Conservation (phyloP, 176 grass and related monocot genomes). For the Aegilops longissima region DNA sequence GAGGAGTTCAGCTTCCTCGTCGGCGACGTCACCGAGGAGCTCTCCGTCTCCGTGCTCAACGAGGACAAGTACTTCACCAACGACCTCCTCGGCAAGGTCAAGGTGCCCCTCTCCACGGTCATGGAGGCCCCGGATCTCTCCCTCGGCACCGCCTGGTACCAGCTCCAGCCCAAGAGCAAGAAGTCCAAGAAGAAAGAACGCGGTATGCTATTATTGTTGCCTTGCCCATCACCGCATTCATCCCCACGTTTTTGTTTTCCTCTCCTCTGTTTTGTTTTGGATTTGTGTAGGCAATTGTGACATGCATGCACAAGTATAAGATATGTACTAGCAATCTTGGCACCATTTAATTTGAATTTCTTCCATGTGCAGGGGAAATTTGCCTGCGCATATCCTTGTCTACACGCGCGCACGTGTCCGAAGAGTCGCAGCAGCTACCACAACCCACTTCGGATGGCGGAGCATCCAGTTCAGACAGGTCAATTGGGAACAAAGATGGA, state of each 20-base stretch:
- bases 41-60: slow-evolving; percentile 67
- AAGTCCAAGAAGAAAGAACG: slow-evolving; percentile 83
- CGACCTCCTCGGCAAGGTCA: slow-evolving; percentile 71
- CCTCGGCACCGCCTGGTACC: slow-evolving; percentile 84
- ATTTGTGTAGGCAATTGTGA: background rate
- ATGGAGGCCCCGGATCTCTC: slow-evolving; percentile 80
- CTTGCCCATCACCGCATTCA: background rate
- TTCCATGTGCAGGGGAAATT: slow-evolving; percentile 64
- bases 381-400: slow-evolving; percentile 64
- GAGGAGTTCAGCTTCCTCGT: slow-evolving; percentile 93
- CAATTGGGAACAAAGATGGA: slow-evolving; percentile 43
- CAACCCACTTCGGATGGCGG: slow-evolving; percentile 55
- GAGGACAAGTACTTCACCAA: slow-evolving; percentile 93
- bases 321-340: background rate
- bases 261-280: background rate
- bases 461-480: slow-evolving; percentile 76
- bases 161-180: slow-evolving; percentile 83
- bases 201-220: slow-evolving; percentile 38
- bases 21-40: slow-evolving; percentile 67
- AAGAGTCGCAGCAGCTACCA: slow-evolving; percentile 10
- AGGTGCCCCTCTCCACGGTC: slow-evolving; percentile 57
- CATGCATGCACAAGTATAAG: background rate
- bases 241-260: background rate
- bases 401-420: slow-evolving; percentile 42
- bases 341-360: background rate